Conservation (phyloP, 2,329 filamentous ascomycete species). For the Dactylellina cionopaga region DNA sequence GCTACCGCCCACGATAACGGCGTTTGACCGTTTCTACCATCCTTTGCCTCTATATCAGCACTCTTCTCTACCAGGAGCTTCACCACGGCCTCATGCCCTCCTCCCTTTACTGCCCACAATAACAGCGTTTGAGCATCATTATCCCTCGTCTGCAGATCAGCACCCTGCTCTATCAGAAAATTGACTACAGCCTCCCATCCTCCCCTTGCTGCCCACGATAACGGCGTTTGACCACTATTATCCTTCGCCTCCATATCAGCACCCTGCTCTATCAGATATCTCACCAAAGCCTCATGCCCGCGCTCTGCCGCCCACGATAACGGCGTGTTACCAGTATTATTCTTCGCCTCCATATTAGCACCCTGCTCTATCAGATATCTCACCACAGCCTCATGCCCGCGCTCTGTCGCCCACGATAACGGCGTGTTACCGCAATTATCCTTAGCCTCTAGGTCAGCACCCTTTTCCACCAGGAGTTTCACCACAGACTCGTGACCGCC, state of each 20-base stretch:
- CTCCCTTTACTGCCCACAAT: too few relatives aligned
- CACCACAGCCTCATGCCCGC: conserved; percentile 30
- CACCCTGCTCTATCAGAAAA: not conserved
- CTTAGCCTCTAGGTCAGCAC: not conserved
- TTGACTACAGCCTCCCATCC: not conserved
- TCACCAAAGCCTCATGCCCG: not conserved
- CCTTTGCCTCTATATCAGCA: too few relatives aligned
- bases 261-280: not conserved
- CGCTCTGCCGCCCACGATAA: not conserved
- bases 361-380: conserved; percentile 25
- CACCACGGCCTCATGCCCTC: too few relatives aligned
- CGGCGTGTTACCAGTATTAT: too few relatives aligned
- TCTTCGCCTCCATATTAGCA: too few relatives aligned
- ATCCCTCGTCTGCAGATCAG: not conserved
- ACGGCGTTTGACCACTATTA: conserved; percentile 18
- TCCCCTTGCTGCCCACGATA: conserved; percentile 14
- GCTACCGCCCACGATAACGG: too few relatives aligned
- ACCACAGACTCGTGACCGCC: not conserved
- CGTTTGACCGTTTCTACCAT: too few relatives aligned
- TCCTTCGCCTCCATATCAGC: conserved; percentile 17
- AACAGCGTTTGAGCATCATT: not conserved
- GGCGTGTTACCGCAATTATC: conserved; percentile 11
- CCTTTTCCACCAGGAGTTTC: too few relatives aligned
- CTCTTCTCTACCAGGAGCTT: too few relatives aligned
- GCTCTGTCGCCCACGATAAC: conserved; percentile 22